Evolutionary conservation across 225 moss, liverwort and hornwort genomes (phyloP), one percentile per base, ranked within the genome.

Genomic region (Lunularia cruciata): DNA sequence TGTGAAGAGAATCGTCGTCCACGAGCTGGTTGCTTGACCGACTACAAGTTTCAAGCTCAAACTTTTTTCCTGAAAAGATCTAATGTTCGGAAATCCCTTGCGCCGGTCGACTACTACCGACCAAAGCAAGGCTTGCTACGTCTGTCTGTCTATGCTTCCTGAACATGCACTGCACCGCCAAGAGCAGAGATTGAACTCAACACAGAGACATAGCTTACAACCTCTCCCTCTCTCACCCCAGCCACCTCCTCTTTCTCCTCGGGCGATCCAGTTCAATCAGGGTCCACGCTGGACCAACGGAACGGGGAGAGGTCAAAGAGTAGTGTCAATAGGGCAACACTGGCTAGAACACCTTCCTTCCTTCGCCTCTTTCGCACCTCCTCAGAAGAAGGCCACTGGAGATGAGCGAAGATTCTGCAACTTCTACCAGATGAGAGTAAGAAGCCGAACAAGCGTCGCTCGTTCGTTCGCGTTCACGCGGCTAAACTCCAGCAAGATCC

Each of bases 381-480:
- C 43, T 46, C 63, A 28, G 30, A 25, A 43, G 62, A 23, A 14
- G 63, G 28, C 30, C 46, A 64, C 63, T 64, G 16, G 63, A 45
- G 46, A 31, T 23, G 63, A 36, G 28, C 45, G 45, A 64, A 28
- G 30, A 25, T 58, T 63, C 28, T 15, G 45, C 45, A 42, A 63
- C 42, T 43, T 22, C 43, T 39, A 45, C 63, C 27, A 43, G 42
- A 40, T 13, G 13, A 40, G 40, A 40, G 40, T 13, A 40, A 40
- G 40, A 40, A 40, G 40, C 40, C 5, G 40, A 5, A 48, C 10
- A 10, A 19, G 2, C 0, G 33, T n/a, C 8, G 14, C 23, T 18
- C 49, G 16, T 7, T 49, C 49, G 14, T 51, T 67, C 67, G 51
- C 67, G 67, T 51, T 67, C 67, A 67, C 67, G 67, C 67, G 49